Evolutionary conservation across 805 yeast genomes (phyloP).

Genomic region (Starmerella apicola): DNA sequence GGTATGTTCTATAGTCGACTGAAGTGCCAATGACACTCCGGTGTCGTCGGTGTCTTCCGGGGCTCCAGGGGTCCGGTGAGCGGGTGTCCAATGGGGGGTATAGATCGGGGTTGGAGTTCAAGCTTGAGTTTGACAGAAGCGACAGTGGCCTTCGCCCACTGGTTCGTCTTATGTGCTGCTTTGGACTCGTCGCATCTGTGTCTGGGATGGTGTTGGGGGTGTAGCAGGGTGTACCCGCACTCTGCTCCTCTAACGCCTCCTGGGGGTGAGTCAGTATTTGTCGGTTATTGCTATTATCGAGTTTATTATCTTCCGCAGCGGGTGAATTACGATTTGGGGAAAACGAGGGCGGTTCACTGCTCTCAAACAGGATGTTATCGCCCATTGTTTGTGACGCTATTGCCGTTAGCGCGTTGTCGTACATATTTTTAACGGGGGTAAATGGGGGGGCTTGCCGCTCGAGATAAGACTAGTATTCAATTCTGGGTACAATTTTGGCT

Average conservation of each 20-base stretch:
- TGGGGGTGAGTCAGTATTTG: too few relatives aligned
- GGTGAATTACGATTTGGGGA: not conserved
- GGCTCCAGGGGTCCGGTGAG: conserved; percentile 6
- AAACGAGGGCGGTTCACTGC: not conserved
- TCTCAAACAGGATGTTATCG: not conserved
- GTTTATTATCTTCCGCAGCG: too few relatives aligned
- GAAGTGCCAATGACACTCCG: conserved; percentile 14
- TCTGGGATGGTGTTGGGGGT: conserved; percentile 1
- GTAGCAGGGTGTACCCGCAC: too few relatives aligned
- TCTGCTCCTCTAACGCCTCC: too few relatives aligned
- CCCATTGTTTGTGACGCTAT: not conserved
- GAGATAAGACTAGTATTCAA: too few relatives aligned
- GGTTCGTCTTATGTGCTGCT: conserved; percentile 6
- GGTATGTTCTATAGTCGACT: conserved; percentile 9
- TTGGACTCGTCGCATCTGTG: conserved; percentile 6
- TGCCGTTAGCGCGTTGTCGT: not conserved
- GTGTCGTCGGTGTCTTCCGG: conserved; percentile 12
- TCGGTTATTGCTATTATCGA: too few relatives aligned
- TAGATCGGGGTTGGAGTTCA: conserved; percentile 12
- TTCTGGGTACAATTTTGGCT: too few relatives aligned
- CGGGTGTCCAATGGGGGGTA: conserved; percentile 5
- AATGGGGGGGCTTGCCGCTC: too few relatives aligned
- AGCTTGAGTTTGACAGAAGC: conserved; percentile 12
- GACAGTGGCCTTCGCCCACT: conserved; percentile 15
- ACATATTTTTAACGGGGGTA: too few relatives aligned